These are phyloP conservation scores for Lipomyces starkeyi DNA, from an alignment of 805 yeast species.

Conservation along the genomic window DNA sequence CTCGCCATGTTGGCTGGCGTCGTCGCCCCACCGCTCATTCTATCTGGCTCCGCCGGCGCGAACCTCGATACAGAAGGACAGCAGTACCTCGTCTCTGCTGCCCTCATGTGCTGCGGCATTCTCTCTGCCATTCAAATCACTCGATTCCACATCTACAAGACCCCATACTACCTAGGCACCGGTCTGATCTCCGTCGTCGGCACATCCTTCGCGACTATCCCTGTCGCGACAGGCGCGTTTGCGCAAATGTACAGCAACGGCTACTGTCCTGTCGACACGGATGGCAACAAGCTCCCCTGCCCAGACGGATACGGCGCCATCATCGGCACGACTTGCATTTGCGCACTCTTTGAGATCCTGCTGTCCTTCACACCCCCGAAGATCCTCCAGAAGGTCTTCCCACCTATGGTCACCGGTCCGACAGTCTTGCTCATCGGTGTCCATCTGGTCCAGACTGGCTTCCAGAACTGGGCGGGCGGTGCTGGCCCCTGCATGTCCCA, in stretches of 20 bases:
- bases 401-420: conserved; percentile 92
- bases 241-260: conserved; percentile 82
- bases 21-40: conserved; percentile 80
- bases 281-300: conserved; percentile 75
- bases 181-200: conserved; percentile 91
- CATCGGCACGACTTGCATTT: conserved; percentile 76
- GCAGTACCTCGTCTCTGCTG: conserved; percentile 73
- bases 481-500: conserved; percentile 53
- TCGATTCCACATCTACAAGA: conserved; percentile 73
- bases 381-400: conserved; percentile 73
- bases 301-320: conserved; percentile 92
- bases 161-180: conserved; percentile 82
- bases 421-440: conserved; percentile 86
- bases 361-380: conserved; percentile 80
- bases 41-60: conserved; percentile 60
- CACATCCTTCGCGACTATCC: conserved; percentile 85
- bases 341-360: conserved; percentile 75
- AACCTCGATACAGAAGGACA: conserved; percentile 56
- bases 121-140: conserved; percentile 79
- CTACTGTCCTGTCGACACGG: conserved; percentile 63
- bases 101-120: conserved; percentile 72
- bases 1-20: conserved; percentile 92
- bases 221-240: conserved; percentile 75
- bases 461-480: conserved; percentile 89
- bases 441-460: conserved; percentile 69